Percentiles rank a stretch among this genome's conserved stretches.
Conservation (phyloP, 2,329 filamentous ascomycete species). For the Xylariaceae sp. region DNA sequence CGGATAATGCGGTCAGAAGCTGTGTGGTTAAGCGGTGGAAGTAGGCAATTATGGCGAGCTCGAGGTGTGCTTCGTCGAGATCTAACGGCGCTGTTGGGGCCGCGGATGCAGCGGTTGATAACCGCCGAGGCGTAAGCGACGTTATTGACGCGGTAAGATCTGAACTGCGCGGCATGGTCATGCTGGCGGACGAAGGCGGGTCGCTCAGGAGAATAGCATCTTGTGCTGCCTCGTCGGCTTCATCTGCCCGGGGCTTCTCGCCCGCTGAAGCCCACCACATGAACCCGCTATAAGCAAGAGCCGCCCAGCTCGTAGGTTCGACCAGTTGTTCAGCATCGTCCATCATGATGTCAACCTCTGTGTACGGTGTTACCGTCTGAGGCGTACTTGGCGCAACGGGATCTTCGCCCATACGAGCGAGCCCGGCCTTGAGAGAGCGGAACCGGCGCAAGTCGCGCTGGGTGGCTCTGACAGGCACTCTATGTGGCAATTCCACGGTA, state of each 20-base stretch:
- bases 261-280: constrained; percentile 89
- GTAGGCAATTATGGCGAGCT: constrained; percentile 72
- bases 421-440: constrained; percentile 58
- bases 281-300: constrained; percentile 74
- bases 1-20: constrained; percentile 57
- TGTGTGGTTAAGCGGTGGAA: constrained; percentile 71
- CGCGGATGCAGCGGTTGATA: constrained; percentile 16
- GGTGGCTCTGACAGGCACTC: constrained; percentile 70
- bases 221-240: constrained; percentile 52
- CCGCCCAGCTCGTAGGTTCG: constrained; percentile 63
- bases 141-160: constrained; percentile 41
- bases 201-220: constrained; percentile 54
- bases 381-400: constrained; percentile 24
- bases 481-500: constrained; percentile 61
- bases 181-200: constrained; percentile 32
- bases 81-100: constrained; percentile 25
- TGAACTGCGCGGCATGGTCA: constrained; percentile 31
- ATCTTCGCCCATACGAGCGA: constrained; percentile 43
- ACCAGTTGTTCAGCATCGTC: constrained; percentile 40
- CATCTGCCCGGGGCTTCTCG: constrained; percentile 59
- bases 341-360: constrained; percentile 22
- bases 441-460: constrained; percentile 86
- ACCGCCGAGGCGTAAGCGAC: constrained; percentile 38
- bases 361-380: constrained; percentile 14
- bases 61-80: constrained; percentile 46